Evolutionary conservation across 768 basidiomycete species (phyloP).

Genomic region (Kwoniella dejecticola): DNA sequence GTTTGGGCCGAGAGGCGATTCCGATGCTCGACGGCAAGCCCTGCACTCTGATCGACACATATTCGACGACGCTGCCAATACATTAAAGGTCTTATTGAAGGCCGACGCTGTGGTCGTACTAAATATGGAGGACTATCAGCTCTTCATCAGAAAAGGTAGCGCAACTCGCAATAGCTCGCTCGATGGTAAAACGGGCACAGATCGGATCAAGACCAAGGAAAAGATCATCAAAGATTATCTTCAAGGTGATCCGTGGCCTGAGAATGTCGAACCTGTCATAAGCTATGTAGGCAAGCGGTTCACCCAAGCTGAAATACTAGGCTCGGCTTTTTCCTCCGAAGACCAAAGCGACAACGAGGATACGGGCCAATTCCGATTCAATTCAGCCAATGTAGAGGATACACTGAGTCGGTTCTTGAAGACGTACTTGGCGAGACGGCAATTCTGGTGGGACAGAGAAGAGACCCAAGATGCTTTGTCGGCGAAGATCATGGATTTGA

Average conservation of each 20-base stretch:
- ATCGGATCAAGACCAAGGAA: slow-evolving; percentile 21
- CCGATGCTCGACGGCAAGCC: slow-evolving; percentile 29
- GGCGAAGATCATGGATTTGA: slow-evolving; percentile 31
- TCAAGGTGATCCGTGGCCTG: slow-evolving; percentile 38
- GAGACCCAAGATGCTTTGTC: slow-evolving; percentile 27
- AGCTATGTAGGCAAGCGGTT: slow-evolving; percentile 20
- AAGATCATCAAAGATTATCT: slow-evolving; percentile 32
- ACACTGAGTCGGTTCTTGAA: slow-evolving; percentile 30
- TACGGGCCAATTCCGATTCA: slow-evolving; percentile 18
- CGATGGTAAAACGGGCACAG: slow-evolving; percentile 15
- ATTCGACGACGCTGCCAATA: slow-evolving; percentile 37
- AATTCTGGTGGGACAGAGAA: slow-evolving; percentile 46
- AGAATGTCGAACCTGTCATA: slow-evolving; percentile 39
- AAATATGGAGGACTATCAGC: slow-evolving; percentile 44
- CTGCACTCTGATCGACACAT: slow-evolving; percentile 22
- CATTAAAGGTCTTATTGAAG: slow-evolving; percentile 36
- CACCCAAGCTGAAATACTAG: slow-evolving; percentile 16
- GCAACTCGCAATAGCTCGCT: neutral
- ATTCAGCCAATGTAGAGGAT: slow-evolving; percentile 1
- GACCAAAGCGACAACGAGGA: neutral
- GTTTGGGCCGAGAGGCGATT: slow-evolving; percentile 34
- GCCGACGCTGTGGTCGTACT: slow-evolving; percentile 45
- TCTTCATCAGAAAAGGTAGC: slow-evolving; percentile 31
- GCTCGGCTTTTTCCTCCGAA: slow-evolving; percentile 9
- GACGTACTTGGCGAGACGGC: slow-evolving; percentile 25